Conservation (phyloP, 2,329 filamentous ascomycete species). For the Neofusicoccum ribis region DNA sequence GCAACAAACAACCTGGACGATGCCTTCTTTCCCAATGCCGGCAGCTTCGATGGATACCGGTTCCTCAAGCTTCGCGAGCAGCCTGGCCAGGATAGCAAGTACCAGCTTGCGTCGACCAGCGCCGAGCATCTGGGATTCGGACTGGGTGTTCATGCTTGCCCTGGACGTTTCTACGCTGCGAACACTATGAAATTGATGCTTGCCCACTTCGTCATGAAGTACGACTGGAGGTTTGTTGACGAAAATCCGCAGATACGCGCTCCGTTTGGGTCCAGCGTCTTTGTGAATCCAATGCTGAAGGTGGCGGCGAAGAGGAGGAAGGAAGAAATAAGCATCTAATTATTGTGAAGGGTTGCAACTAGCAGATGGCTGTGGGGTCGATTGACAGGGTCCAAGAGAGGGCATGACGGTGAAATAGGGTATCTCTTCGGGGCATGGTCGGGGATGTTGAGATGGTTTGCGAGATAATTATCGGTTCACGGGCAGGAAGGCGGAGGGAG, state of each 20-base stretch:
- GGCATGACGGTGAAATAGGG: too few species aligned
- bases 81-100: conserved; percentile 24
- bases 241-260: not conserved
- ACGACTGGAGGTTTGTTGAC: conserved; percentile 7
- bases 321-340: not conserved
- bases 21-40: not conserved
- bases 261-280: conserved; percentile 1
- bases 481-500: too few species aligned
- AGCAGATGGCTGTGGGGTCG: too few species aligned
- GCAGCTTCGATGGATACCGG: not conserved
- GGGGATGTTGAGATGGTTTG: too few species aligned
- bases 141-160: conserved; percentile 34
- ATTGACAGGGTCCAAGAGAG: too few species aligned
- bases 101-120: conserved; percentile 17
- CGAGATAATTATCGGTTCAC: too few species aligned
- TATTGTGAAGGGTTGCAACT: too few species aligned
- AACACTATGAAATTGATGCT: conserved; percentile 38
- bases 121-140: conserved; percentile 27
- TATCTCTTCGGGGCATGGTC: too few species aligned
- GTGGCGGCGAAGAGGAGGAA: not conserved
- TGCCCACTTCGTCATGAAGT: conserved; percentile 19
- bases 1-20: conserved; percentile 2
- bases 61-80: conserved; percentile 20
- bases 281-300: not conserved
- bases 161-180: conserved; percentile 34